phyloP scores from a whole-genome alignment of 371 early-diverging fungal species.

The Phascolomyces articulosus region DNA sequence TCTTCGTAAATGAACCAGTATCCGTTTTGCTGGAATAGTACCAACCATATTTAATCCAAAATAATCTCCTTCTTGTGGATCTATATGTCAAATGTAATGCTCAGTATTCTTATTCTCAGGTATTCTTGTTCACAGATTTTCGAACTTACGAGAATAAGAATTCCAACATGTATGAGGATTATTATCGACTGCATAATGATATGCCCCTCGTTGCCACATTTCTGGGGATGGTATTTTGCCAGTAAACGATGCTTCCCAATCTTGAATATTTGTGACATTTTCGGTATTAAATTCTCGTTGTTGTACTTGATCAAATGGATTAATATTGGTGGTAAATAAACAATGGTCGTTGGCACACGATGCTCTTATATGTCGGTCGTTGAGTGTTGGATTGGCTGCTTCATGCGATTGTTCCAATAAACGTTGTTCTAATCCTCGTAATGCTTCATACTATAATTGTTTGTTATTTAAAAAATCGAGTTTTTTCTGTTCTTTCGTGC shows the following conservation, averaged over 20 bases:
- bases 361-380: constrained; percentile 21
- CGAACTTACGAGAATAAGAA: constrained; percentile 34
- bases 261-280: constrained; percentile 40
- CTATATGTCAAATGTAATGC: constrained; percentile 6
- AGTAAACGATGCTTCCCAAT: constrained; percentile 38
- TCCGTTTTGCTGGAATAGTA: constrained; percentile 34
- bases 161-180: constrained; percentile 62
- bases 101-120: no score
- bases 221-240: constrained; percentile 34
- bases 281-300: constrained; percentile 27
- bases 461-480: no score
- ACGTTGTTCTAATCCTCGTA: constrained; percentile 19
- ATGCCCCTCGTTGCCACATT: constrained; percentile 46
- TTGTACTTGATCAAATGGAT: constrained; percentile 30
- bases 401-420: constrained; percentile 9
- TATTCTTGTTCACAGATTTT: no score
- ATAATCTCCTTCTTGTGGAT: constrained; percentile 38
- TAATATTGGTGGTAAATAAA: constrained; percentile 58
- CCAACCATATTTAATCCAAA: constrained; percentile 56
- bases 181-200: constrained; percentile 62
- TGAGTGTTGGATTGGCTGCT: constrained; percentile 11
- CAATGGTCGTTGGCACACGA: constrained; percentile 60
- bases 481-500: neutral
- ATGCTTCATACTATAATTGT: constrained; percentile 38
- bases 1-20: constrained; percentile 25